Evolutionary conservation across 805 yeast genomes (phyloP).

Genomic region (Yamadazyma takamatsuzukensis): DNA sequence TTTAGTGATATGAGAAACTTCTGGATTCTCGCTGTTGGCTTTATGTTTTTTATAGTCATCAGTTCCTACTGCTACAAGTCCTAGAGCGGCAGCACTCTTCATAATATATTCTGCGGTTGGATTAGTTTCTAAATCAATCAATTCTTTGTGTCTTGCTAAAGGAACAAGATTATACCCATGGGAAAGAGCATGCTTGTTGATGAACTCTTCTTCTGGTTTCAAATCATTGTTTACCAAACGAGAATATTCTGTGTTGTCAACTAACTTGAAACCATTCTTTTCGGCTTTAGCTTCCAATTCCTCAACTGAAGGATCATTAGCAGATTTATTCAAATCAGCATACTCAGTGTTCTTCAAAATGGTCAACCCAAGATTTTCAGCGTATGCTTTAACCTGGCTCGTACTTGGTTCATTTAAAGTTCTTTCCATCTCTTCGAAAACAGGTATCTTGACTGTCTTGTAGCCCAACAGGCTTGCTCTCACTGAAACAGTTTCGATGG

Average conservation of each 20-base stretch:
- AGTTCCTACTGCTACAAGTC: slow-evolving; percentile 14
- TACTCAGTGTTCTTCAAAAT: slow-evolving; percentile 31
- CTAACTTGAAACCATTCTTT: slow-evolving; percentile 7
- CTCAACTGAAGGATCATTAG: slow-evolving; percentile 27
- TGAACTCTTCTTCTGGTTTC: slow-evolving; percentile 9
- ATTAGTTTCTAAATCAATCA: slow-evolving; percentile 19
- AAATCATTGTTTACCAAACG: slow-evolving; percentile 5
- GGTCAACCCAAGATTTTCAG: slow-evolving; percentile 30
- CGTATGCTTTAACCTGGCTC: slow-evolving; percentile 30
- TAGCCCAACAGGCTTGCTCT: slow-evolving; percentile 14
- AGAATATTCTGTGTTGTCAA: slow-evolving; percentile 12
- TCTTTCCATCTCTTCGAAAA: slow-evolving; percentile 14
- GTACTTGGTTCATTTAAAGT: slow-evolving; percentile 32
- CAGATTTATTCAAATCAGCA: slow-evolving; percentile 23
- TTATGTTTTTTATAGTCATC: slow-evolving; percentile 14
- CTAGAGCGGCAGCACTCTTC: slow-evolving; percentile 15
- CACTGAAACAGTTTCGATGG: slow-evolving; percentile 14
- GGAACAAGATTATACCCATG: slow-evolving; percentile 6
- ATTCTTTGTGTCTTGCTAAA: slow-evolving; percentile 17
- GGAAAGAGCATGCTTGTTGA: slow-evolving; percentile 1
- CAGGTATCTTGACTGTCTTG: slow-evolving; percentile 12
- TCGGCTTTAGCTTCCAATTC: slow-evolving; percentile 18
- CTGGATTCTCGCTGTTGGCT: slow-evolving; percentile 22
- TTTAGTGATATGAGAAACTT: slow-evolving; percentile 17
- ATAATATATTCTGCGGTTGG: slow-evolving; percentile 21